Conservation (phyloP, 2,329 filamentous ascomycete species). For the Meredithiella fracta region DNA sequence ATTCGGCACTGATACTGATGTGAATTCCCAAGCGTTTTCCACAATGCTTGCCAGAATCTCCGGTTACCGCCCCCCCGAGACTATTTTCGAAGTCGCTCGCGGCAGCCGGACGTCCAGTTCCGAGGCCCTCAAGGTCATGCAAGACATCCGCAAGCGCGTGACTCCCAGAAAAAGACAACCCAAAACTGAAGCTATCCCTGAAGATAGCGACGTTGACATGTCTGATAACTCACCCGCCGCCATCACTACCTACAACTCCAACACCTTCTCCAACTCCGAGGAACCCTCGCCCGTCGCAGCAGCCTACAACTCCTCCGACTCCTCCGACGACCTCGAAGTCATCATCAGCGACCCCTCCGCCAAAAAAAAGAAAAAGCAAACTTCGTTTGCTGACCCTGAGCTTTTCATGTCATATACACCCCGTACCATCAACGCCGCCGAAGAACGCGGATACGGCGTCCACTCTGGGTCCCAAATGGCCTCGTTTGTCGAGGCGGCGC, state of each 20-base stretch:
- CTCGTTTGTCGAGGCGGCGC: constrained; percentile 79
- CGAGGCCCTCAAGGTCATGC: constrained; percentile 62
- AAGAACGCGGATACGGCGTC: constrained; percentile 87
- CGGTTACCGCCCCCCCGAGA: constrained; percentile 77
- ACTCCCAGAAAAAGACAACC: constrained; percentile 37
- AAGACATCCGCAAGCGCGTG: constrained; percentile 51
- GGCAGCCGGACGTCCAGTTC: constrained; percentile 44
- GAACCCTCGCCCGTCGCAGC: constrained; percentile 24
- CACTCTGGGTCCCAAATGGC: constrained; percentile 53
- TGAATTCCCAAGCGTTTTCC: constrained; percentile 54
- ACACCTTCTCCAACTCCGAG: constrained; percentile 23
- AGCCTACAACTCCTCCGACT: constrained; percentile 36
- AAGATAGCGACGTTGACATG: constrained; percentile 21
- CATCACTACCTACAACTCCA: constrained; percentile 17
- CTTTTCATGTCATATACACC: constrained; percentile 96
- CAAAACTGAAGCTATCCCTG: constrained; percentile 21
- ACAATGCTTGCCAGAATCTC: constrained; percentile 81
- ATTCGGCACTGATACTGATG: constrained; percentile 53
- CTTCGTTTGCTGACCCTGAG: constrained; percentile 65
- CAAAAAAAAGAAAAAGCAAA: constrained; percentile 28
- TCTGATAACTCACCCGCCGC: constrained; percentile 21
- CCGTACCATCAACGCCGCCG: constrained; percentile 59
- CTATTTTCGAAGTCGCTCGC: constrained; percentile 85
- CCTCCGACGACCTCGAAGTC: constrained; percentile 48
- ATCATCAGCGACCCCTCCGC: constrained; percentile 46